Evolutionary conservation across 164 flowering plant species (phyloP).

Genomic region (Houttuynia cordata): DNA sequence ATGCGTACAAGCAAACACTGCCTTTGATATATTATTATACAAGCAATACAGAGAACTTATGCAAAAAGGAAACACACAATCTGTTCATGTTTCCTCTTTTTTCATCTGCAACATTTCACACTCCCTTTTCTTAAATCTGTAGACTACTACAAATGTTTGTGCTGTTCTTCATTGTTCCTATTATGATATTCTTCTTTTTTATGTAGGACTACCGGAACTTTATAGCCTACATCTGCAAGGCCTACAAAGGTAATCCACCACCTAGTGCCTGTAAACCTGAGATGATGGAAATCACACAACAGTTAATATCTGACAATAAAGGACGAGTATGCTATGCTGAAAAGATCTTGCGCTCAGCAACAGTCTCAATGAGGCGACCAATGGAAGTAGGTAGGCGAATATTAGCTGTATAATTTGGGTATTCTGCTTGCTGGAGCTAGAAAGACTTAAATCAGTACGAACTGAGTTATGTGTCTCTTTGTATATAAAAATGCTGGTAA

Average conservation of each 20-base stretch:
- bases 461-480: no score
- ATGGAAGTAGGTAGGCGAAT: slow-evolving; percentile 3
- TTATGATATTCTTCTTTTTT: neutral
- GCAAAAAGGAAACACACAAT: no score
- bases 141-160: neutral
- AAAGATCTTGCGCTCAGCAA: slow-evolving; percentile 3
- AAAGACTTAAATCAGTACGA: no score
- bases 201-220: slow-evolving; percentile 76
- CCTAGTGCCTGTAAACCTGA: slow-evolving; percentile 41
- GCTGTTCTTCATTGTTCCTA: neutral
- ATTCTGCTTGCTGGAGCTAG: neutral
- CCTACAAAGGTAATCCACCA: slow-evolving; percentile 53
- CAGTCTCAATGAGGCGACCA: slow-evolving; percentile 13
- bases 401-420: neutral
- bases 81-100: no score
- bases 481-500: no score
- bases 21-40: no score
- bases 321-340: slow-evolving; percentile 19
- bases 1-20: no score
- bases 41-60: no score
- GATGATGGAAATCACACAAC: slow-evolving; percentile 8
- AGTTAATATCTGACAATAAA: slow-evolving; percentile 6
- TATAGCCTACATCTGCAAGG: slow-evolving; percentile 52
- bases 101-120: no score
- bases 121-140: neutral